phyloP scores from a whole-genome alignment of 2,329 filamentous ascomycete genomes.

The Fusarium mundagurra region DNA sequence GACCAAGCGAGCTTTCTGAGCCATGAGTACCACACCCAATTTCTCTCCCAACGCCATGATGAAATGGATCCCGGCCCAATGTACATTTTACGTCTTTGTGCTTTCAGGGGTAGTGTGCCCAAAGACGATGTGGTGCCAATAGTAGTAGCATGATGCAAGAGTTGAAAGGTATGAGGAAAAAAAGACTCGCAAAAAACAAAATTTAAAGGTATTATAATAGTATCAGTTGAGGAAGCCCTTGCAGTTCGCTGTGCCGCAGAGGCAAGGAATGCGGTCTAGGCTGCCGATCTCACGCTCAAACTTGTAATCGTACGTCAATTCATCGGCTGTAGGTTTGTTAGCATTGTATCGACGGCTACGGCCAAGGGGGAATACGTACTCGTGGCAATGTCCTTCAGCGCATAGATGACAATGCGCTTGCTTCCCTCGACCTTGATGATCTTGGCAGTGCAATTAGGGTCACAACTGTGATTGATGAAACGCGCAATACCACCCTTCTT shows the following conservation, averaged over 20 bases:
- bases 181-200: conserved; percentile 12
- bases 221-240: conserved; percentile 97
- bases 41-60: conserved; percentile 34
- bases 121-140: neutral
- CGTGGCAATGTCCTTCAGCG: conserved; percentile 90
- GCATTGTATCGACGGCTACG: neutral
- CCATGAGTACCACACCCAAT: neutral
- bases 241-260: conserved; percentile 94
- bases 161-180: neutral
- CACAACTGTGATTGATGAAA: conserved; percentile 99
- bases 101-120: conserved; percentile 6
- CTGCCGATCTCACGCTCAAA: conserved; percentile 98
- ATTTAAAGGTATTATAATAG: conserved; percentile 27
- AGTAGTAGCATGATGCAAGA: conserved; percentile 11
- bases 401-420: conserved; percentile 99
- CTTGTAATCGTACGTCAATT: conserved; percentile 99
- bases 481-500: conserved; percentile 98
- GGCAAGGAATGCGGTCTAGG: conserved; percentile 93
- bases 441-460: conserved; percentile 98
- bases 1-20: conserved; percentile 17
- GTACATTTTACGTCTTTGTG: conserved; percentile 23
- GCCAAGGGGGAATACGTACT: conserved; percentile 69
- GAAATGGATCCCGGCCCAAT: conserved; percentile 32
- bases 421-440: conserved; percentile 99
- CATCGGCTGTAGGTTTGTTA: conserved; percentile 75